A percentile compares a stretch with the other conserved stretches of the same genome.
These are phyloP conservation scores for Aspergillus cavernicola DNA, from an alignment of 495 filamentous ascomycete species.

Conservation along the genomic window DNA sequence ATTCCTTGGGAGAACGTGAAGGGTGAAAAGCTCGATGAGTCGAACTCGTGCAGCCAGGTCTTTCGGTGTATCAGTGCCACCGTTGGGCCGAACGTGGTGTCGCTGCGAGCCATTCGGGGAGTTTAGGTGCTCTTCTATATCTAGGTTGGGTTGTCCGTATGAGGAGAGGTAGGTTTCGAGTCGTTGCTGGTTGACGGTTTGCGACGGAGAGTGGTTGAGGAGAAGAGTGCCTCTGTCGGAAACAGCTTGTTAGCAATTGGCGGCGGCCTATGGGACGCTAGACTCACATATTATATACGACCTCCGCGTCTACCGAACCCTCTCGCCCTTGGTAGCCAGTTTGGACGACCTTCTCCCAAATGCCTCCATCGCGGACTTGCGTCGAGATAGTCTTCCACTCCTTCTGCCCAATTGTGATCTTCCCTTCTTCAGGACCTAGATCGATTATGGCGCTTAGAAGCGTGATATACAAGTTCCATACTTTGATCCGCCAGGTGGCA, in stretches of 20 bases:
- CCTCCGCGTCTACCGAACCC: slow-evolving; percentile 88
- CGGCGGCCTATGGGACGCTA: not conserved
- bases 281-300: slow-evolving; percentile 84
- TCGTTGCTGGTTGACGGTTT: slow-evolving; percentile 76
- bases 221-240: slow-evolving; percentile 73
- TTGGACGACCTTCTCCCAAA: slow-evolving; percentile 90
- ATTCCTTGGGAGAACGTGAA: slow-evolving; percentile 88
- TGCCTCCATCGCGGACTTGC: slow-evolving; percentile 76
- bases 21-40: slow-evolving; percentile 87
- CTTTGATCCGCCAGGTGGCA: slow-evolving; percentile 77
- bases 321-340: slow-evolving; percentile 82
- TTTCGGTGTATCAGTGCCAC: slow-evolving; percentile 71
- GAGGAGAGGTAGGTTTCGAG: slow-evolving; percentile 89
- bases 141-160: slow-evolving; percentile 63
- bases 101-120: slow-evolving; percentile 21
- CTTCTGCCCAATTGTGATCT: slow-evolving; percentile 74
- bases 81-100: slow-evolving; percentile 34
- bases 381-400: slow-evolving; percentile 77
- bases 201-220: slow-evolving; percentile 78
- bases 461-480: slow-evolving; percentile 95
- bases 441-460: slow-evolving; percentile 88
- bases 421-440: slow-evolving; percentile 85
- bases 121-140: slow-evolving; percentile 56
- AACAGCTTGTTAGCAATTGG: slow-evolving; percentile 8
- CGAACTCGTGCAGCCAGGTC: slow-evolving; percentile 74